A percentile compares a stretch with the other conserved stretches of the same genome.
Conservation (phyloP, 805 yeast genomes). For the Candida sakaeoensis region DNA sequence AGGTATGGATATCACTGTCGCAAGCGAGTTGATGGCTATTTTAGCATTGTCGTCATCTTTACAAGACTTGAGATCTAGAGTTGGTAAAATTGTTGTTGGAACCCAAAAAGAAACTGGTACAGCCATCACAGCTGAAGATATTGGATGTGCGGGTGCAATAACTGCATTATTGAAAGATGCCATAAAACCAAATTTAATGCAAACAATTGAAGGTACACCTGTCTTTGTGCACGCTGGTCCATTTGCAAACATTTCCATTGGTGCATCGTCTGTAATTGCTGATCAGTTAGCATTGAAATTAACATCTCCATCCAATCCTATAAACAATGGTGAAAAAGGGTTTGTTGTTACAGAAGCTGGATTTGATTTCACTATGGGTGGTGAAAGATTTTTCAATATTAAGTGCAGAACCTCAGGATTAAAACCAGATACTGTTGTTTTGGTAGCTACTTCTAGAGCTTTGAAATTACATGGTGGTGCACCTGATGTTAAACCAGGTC, state of each 20-base stretch:
- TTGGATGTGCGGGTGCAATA: constrained; percentile 94
- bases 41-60: constrained; percentile 78
- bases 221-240: constrained; percentile 98
- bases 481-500: constrained; percentile 94
- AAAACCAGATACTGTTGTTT: constrained; percentile 83
- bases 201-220: constrained; percentile 95
- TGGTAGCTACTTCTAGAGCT: constrained; percentile 97
- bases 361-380: constrained; percentile 98
- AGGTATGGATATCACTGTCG: constrained; percentile 95
- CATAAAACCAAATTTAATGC: constrained; percentile 94
- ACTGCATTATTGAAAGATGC: constrained; percentile 95
- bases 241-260: constrained; percentile 94
- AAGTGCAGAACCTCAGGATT: constrained; percentile 91
- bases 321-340: constrained; percentile 52
- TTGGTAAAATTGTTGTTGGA: constrained; percentile 88
- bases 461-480: constrained; percentile 97
- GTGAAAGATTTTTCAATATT: constrained; percentile 93
- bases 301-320: constrained; percentile 50
- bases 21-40: constrained; percentile 95
- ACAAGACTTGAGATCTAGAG: constrained; percentile 79
- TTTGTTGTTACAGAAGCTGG: constrained; percentile 98
- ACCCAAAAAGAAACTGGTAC: constrained; percentile 62
- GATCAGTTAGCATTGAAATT: constrained; percentile 90
- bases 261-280: constrained; percentile 92
- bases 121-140: constrained; percentile 90